Evolutionary conservation across 1,284 basidiomycete genomes (phyloP).

Genomic region (Microstroma glucosiphilum): DNA sequence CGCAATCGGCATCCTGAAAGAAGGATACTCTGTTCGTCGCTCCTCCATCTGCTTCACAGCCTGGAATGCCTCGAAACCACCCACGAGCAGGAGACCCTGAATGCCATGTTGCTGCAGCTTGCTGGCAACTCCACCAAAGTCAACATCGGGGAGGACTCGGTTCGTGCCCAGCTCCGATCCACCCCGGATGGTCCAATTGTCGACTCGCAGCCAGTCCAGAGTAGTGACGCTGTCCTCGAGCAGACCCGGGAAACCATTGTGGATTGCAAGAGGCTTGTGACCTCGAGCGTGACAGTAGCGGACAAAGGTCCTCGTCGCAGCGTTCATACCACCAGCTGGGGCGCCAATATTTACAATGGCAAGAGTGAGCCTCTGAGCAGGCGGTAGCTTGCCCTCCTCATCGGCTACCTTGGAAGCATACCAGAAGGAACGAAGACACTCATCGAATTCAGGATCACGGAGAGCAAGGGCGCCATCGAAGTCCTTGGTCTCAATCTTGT

Average conservation of each 20-base stretch:
- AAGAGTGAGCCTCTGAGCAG: slow-evolving; percentile 61
- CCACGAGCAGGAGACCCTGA: slow-evolving; percentile 79
- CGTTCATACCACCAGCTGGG: slow-evolving; percentile 97
- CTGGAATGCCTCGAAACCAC: slow-evolving; percentile 91
- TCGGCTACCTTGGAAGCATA: slow-evolving; percentile 54
- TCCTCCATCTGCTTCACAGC: slow-evolving; percentile 72
- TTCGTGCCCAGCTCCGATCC: slow-evolving; percentile 99
- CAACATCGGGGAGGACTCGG: slow-evolving; percentile 73
- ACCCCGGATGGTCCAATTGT: slow-evolving; percentile 89
- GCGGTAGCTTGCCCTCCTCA: slow-evolving; percentile 61
- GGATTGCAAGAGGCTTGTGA: slow-evolving; percentile 80
- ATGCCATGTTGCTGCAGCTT: slow-evolving; percentile 82
- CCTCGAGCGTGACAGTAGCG: slow-evolving; percentile 88
- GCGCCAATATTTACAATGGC: slow-evolving; percentile 92
- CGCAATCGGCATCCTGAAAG: slow-evolving; percentile 62
- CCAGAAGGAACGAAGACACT: slow-evolving; percentile 76
- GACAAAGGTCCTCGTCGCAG: slow-evolving; percentile 86
- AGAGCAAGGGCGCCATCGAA: slow-evolving; percentile 80
- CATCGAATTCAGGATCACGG: slow-evolving; percentile 84
- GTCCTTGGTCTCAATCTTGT: slow-evolving; percentile 74
- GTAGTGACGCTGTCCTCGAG: slow-evolving; percentile 80
- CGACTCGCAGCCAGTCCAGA: slow-evolving; percentile 92
- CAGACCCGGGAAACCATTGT: slow-evolving; percentile 91
- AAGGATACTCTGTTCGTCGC: slow-evolving; percentile 72
- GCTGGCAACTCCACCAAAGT: slow-evolving; percentile 72